phyloP scores from a whole-genome alignment of 768 basidiomycete genomes.

The Strobilomyces echinocephalus region DNA sequence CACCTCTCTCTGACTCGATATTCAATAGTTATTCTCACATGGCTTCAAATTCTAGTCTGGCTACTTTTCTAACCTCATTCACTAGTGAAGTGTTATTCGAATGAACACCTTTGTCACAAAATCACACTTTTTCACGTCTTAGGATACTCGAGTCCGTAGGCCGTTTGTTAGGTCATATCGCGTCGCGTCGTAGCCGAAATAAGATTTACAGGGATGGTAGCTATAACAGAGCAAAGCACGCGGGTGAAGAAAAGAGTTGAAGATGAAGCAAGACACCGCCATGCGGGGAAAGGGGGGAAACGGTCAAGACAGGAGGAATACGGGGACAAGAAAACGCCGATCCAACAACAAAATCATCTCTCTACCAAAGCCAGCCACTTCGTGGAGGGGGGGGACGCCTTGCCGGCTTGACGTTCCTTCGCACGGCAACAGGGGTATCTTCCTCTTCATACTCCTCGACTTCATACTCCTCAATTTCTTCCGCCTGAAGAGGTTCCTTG shows the following conservation, averaged over 20 bases:
- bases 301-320: conserved; percentile 10
- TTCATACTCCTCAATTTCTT: conserved; percentile 37
- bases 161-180: conserved; percentile 26
- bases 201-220: conserved; percentile 14
- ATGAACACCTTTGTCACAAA: too few relatives aligned
- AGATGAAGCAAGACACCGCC: conserved; percentile 19
- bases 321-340: conserved; percentile 34
- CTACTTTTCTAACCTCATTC: too few relatives aligned
- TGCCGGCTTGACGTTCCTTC: conserved; percentile 40
- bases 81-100: too few relatives aligned
- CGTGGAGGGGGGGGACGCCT: conserved; percentile 46
- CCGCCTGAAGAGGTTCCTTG: conserved; percentile 30
- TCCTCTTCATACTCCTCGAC: conserved; percentile 41
- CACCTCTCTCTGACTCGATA: too few relatives aligned
- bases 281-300: conserved; percentile 23
- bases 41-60: too few relatives aligned
- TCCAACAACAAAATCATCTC: conserved; percentile 25
- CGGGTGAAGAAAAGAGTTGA: conserved; percentile 3
- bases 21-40: too few relatives aligned
- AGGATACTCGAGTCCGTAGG: too few relatives aligned
- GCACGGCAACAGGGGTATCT: conserved; percentile 37
- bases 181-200: conserved; percentile 15
- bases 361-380: conserved; percentile 56
- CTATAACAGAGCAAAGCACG: conserved; percentile 9
- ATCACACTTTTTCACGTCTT: too few relatives aligned